Evolutionary conservation across 495 filamentous ascomycete genomes (phyloP).

Genomic region (Gamarada debralockiae): DNA sequence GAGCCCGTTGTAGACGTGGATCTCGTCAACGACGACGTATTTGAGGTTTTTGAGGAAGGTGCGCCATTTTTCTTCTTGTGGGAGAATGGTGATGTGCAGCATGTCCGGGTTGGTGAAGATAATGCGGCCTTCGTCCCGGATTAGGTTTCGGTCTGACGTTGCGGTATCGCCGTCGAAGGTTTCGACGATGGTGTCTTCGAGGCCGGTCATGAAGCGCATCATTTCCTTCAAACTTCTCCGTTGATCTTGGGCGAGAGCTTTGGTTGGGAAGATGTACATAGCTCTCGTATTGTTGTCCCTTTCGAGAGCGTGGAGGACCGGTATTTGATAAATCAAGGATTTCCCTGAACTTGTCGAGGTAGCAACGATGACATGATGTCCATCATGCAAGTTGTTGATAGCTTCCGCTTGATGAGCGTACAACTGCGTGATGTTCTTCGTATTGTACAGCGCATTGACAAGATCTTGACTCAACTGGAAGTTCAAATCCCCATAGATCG

Average conservation of each 20-base stretch:
- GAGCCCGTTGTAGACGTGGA: constrained; percentile 95
- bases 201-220: constrained; percentile 68
- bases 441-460: constrained; percentile 93
- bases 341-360: constrained; percentile 97
- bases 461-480: constrained; percentile 87
- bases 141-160: constrained; percentile 68
- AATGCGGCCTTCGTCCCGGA: constrained; percentile 85
- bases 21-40: constrained; percentile 76
- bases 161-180: constrained; percentile 96
- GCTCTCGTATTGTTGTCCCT: constrained; percentile 71
- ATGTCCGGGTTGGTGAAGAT: constrained; percentile 99
- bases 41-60: constrained; percentile 83
- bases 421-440: constrained; percentile 76
- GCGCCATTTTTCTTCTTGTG: constrained; percentile 87
- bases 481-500: constrained; percentile 78
- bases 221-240: constrained; percentile 83
- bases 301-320: constrained; percentile 86
- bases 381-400: constrained; percentile 83
- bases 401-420: constrained; percentile 95
- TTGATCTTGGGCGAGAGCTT: constrained; percentile 95
- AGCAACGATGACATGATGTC: constrained; percentile 84
- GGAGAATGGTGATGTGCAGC: constrained; percentile 92
- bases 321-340: constrained; percentile 93
- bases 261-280: constrained; percentile 98
- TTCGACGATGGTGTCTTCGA: constrained; percentile 78